phyloP scores from a whole-genome alignment of 2,329 filamentous ascomycete genomes.

The Daldinia sp. region DNA sequence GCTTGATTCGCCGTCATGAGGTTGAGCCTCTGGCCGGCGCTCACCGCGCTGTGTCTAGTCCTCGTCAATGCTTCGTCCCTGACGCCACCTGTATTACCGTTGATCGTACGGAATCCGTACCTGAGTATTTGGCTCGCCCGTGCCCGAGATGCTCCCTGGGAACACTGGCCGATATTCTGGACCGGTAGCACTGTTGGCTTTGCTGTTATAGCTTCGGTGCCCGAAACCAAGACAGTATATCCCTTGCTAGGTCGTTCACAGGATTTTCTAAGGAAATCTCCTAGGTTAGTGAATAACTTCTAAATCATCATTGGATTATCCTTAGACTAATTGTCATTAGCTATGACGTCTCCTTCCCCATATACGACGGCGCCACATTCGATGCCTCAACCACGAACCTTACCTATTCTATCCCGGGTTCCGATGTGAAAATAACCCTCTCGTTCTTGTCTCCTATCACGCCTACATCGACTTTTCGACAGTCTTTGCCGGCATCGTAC shows the following conservation, averaged over 20 bases:
- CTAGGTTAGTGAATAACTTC: slow-evolving; percentile 33
- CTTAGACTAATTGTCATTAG: slow-evolving; percentile 24
- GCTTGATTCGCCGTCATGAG: slow-evolving; percentile 40
- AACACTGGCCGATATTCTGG: slow-evolving; percentile 87
- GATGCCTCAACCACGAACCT: slow-evolving; percentile 61
- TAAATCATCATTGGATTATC: background rate
- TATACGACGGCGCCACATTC: slow-evolving; percentile 56
- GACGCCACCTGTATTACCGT: slow-evolving; percentile 63
- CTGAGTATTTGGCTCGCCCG: slow-evolving; percentile 68
- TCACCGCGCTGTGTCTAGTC: slow-evolving; percentile 47
- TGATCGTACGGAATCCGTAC: slow-evolving; percentile 68
- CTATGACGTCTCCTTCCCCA: slow-evolving; percentile 53
- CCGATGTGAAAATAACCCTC: slow-evolving; percentile 52
- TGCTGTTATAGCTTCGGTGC: slow-evolving; percentile 58
- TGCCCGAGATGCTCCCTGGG: slow-evolving; percentile 79
- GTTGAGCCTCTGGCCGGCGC: slow-evolving; percentile 40
- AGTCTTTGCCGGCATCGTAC: slow-evolving; percentile 85
- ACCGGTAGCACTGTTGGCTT: slow-evolving; percentile 65
- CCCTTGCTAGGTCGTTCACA: slow-evolving; percentile 61
- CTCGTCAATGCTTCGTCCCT: slow-evolving; percentile 59
- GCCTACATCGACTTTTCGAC: slow-evolving; percentile 79
- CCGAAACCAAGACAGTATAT: slow-evolving; percentile 54
- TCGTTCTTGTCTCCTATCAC: slow-evolving; percentile 79
- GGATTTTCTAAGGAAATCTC: slow-evolving; percentile 52
- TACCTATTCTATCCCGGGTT: slow-evolving; percentile 52